Percentiles rank a stretch among this genome's conserved stretches.
Conservation (phyloP, 2,329 filamentous ascomycete species). For the Trichoderma sp. region DNA sequence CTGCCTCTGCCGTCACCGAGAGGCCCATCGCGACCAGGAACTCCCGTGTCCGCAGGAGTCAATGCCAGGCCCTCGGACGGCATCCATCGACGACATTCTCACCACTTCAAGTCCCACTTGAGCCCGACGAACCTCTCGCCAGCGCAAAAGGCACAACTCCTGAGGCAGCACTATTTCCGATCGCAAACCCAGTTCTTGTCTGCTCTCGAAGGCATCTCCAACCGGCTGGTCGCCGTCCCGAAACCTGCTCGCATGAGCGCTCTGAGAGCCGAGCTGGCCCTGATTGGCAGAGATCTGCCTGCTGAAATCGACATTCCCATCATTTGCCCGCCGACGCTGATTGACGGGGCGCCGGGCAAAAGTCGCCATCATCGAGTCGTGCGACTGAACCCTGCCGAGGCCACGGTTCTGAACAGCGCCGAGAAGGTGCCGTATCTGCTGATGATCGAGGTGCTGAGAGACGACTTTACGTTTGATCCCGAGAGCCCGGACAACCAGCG, state of each 20-base stretch:
- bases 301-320: constrained; percentile 83
- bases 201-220: constrained; percentile 81
- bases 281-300: constrained; percentile 79
- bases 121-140: constrained; percentile 64
- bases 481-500: constrained; percentile 71
- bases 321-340: constrained; percentile 74
- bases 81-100: constrained; percentile 62
- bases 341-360: constrained; percentile 71
- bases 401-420: constrained; percentile 82
- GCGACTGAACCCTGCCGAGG: constrained; percentile 78
- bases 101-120: constrained; percentile 58
- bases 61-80: constrained; percentile 50
- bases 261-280: constrained; percentile 74
- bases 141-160: constrained; percentile 68
- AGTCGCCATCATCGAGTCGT: constrained; percentile 83
- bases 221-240: constrained; percentile 78
- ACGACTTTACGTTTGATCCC: constrained; percentile 83
- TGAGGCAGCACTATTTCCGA: constrained; percentile 81
- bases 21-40: constrained; percentile 55
- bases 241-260: constrained; percentile 81
- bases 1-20: constrained; percentile 64
- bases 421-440: constrained; percentile 83
- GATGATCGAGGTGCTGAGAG: constrained; percentile 79
- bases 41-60: constrained; percentile 60
- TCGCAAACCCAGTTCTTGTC: constrained; percentile 79